These are phyloP conservation scores for Solioccasus polychromus DNA, from an alignment of 768 basidiomycete genomes.

Conservation along the genomic window DNA sequence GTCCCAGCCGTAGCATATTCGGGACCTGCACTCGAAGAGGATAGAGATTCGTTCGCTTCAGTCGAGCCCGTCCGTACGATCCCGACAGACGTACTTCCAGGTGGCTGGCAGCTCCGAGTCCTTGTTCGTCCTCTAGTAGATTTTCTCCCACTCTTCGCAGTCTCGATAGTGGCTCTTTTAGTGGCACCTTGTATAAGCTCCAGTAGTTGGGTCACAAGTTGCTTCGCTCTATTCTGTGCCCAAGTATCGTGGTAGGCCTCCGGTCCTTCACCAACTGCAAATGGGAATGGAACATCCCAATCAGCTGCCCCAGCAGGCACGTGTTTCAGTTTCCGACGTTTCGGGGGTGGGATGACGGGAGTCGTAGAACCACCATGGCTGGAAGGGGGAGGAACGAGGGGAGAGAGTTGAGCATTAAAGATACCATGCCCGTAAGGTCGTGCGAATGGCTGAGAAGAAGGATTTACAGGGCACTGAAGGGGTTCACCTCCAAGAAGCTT, in stretches of 20 bases:
- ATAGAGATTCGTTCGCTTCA: not conserved
- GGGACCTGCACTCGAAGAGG: not conserved
- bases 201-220: slow-evolving; percentile 59
- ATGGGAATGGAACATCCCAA: slow-evolving; percentile 85
- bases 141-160: slow-evolving; percentile 11
- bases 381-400: not conserved
- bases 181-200: slow-evolving; percentile 58
- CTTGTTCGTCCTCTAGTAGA: slow-evolving; percentile 24
- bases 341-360: slow-evolving; percentile 32
- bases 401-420: not conserved
- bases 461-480: slow-evolving; percentile 1
- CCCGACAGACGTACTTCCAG: slow-evolving; percentile 24
- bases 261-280: slow-evolving; percentile 68
- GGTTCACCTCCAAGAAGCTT: slow-evolving; percentile 49
- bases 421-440: slow-evolving; percentile 22
- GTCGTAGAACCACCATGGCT: not conserved
- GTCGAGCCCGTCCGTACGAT: not conserved
- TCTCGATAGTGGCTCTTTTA: slow-evolving; percentile 58
- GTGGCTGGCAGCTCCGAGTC: slow-evolving; percentile 33
- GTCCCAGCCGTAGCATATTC: not conserved
- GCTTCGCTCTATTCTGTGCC: slow-evolving; percentile 61
- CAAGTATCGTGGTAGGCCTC: slow-evolving; percentile 59
- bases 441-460: slow-evolving; percentile 9
- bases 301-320: slow-evolving; percentile 80
- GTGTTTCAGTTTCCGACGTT: slow-evolving; percentile 59